A percentile compares a stretch with the other conserved stretches of the same genome.
phyloP scores from a whole-genome alignment of 192 early-diverging fungal genomes.

The Endogone sp. region DNA sequence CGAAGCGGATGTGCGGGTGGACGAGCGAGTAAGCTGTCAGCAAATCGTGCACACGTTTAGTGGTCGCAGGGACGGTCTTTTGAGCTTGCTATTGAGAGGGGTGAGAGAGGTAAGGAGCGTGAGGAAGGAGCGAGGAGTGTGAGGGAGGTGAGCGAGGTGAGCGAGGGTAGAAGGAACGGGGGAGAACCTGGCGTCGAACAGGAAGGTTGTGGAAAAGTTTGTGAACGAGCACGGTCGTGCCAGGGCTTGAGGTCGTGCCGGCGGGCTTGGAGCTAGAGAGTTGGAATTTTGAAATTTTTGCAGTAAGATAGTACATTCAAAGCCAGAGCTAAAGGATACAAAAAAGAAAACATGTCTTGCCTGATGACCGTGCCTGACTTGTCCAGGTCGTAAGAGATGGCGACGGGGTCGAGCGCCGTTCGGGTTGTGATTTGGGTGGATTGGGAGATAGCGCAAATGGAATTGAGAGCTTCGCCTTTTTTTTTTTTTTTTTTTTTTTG shows the following conservation, averaged over 20 bases:
- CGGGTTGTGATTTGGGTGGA: slow-evolving; percentile 26
- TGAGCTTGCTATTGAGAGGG: background rate
- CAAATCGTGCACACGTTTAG: slow-evolving; percentile 19
- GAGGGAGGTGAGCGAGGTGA: background rate
- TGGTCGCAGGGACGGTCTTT: slow-evolving; percentile 10
- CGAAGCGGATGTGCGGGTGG: slow-evolving; percentile 28
- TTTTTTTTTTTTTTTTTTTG: background rate
- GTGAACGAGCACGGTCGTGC: slow-evolving; percentile 26
- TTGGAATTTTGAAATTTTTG: background rate
- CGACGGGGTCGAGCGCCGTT: slow-evolving; percentile 20
- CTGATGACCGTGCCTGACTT: slow-evolving; percentile 14
- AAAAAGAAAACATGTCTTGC: slow-evolving; percentile 13
- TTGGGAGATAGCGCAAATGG: slow-evolving; percentile 29
- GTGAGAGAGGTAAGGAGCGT: background rate
- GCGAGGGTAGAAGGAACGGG: background rate
- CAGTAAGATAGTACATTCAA: background rate
- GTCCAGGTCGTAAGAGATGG: slow-evolving; percentile 30
- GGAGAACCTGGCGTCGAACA: slow-evolving; percentile 32
- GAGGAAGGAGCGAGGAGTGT: background rate
- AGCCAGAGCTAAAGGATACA: background rate
- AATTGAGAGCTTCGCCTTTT: slow-evolving; percentile 34
- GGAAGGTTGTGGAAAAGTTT: slow-evolving; percentile 27
- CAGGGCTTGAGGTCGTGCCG: slow-evolving; percentile 6
- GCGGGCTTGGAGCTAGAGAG: slow-evolving; percentile 10
- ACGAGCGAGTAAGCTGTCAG: slow-evolving; percentile 19